Evolutionary conservation across 345 rosid genomes (phyloP).

Genomic region (Populus pruinosa): DNA sequence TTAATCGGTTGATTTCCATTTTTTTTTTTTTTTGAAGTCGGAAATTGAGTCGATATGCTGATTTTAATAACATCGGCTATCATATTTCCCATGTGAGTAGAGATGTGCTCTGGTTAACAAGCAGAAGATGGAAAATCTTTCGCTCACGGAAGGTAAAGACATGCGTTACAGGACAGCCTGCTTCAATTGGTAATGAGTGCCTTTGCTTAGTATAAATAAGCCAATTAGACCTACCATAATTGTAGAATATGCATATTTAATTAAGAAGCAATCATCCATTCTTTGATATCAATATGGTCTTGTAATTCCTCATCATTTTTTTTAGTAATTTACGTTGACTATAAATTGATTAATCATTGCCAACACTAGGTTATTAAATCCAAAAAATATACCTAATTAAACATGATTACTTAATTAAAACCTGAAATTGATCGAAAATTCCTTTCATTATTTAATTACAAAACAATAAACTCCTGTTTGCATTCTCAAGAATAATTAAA

Average conservation of each 20-base stretch:
- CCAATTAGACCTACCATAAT: too few species aligned
- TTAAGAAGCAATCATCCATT: neutral
- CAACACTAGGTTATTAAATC: neutral
- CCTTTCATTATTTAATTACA: neutral
- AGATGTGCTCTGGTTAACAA: neutral
- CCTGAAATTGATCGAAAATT: neutral
- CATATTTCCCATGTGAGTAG: neutral
- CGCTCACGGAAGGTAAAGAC: neutral
- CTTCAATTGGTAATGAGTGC: neutral
- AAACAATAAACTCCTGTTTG: neutral
- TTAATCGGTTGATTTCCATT: too few species aligned
- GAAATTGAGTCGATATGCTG: too few species aligned
- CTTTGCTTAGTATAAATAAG: neutral
- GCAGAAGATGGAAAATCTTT: neutral
- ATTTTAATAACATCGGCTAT: neutral
- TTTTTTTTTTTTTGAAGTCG: too few species aligned
- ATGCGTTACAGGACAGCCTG: neutral
- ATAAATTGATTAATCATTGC: neutral
- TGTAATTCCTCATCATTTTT: neutral
- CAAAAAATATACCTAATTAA: neutral
- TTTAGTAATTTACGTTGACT: neutral
- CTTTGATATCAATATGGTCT: neutral
- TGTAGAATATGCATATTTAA: neutral
- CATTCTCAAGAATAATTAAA: neutral
- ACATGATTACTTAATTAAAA: neutral